These are phyloP conservation scores for Apostasia shenzhenica DNA, from an alignment of 106 monocot species.

Conservation along the genomic window DNA sequence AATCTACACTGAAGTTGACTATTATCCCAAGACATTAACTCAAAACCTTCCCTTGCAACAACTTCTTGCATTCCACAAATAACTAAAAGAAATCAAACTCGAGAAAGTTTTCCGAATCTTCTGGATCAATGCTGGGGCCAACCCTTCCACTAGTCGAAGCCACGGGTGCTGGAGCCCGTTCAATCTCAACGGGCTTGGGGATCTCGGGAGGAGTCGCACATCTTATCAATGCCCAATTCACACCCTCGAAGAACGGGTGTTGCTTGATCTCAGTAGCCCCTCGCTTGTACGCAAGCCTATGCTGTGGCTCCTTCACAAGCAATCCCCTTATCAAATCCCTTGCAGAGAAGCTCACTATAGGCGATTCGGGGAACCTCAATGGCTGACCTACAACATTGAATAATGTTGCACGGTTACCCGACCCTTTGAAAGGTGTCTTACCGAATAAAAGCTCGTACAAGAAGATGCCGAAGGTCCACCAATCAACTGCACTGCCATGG, in stretches of 20 bases:
- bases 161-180: constrained; percentile 3
- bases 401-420: constrained; percentile 39
- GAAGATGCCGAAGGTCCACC: constrained; percentile 58
- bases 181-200: constrained; percentile 24
- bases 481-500: constrained; percentile 44
- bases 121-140: constrained; percentile 5
- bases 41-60: constrained; percentile 2
- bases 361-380: constrained; percentile 37
- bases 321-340: constrained; percentile 41
- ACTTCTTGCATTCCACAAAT: neutral
- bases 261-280: constrained; percentile 50
- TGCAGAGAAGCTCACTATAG: constrained; percentile 32
- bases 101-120: constrained; percentile 34
- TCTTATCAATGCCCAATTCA: constrained; percentile 52
- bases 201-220: constrained; percentile 48
- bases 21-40: neutral
- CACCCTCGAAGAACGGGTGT: constrained; percentile 42
- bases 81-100: constrained; percentile 55
- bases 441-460: constrained; percentile 48
- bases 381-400: constrained; percentile 50
- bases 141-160: constrained; percentile 19
- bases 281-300: constrained; percentile 33
- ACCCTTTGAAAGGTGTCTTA: constrained; percentile 51
- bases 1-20: constrained; percentile 6
- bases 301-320: constrained; percentile 52